phyloP scores from a whole-genome alignment of 345 rosid genomes.

The Hibiscus mutabilis region DNA sequence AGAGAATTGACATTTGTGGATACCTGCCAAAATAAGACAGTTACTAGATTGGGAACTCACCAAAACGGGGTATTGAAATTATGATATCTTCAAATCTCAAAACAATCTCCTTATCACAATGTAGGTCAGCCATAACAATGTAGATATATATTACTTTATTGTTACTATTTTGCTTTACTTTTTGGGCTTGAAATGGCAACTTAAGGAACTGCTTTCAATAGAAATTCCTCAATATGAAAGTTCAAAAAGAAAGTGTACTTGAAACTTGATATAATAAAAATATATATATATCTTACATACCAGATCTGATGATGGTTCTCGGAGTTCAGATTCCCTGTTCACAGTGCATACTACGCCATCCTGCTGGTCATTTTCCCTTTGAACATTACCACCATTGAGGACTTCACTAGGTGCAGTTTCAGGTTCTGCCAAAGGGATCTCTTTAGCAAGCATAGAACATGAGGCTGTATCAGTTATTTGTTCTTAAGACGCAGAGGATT shows the following conservation, averaged over 20 bases:
- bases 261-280: not conserved
- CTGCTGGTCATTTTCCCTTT: slow-evolving; percentile 12
- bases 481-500: slow-evolving; percentile 20
- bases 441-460: slow-evolving; percentile 18
- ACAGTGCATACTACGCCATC: slow-evolving; percentile 1
- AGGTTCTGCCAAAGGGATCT: slow-evolving; percentile 14
- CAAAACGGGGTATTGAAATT: not conserved
- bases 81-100: not conserved
- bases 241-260: not conserved
- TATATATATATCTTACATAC: not conserved
- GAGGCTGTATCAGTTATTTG: slow-evolving; percentile 11
- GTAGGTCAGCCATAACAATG: not conserved
- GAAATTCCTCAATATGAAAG: not conserved
- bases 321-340: slow-evolving; percentile 8
- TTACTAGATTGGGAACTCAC: not conserved
- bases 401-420: slow-evolving; percentile 15
- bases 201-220: not conserved
- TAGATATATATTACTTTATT: not conserved
- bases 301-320: slow-evolving; percentile 19
- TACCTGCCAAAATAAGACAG: slow-evolving; percentile 21
- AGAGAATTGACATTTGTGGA: slow-evolving; percentile 19
- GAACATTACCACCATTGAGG: slow-evolving; percentile 8
- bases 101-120: not conserved
- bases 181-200: not conserved
- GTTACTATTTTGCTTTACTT: not conserved